Conservation (phyloP, 345 rosid species). For the Citropsis articulata region DNA sequence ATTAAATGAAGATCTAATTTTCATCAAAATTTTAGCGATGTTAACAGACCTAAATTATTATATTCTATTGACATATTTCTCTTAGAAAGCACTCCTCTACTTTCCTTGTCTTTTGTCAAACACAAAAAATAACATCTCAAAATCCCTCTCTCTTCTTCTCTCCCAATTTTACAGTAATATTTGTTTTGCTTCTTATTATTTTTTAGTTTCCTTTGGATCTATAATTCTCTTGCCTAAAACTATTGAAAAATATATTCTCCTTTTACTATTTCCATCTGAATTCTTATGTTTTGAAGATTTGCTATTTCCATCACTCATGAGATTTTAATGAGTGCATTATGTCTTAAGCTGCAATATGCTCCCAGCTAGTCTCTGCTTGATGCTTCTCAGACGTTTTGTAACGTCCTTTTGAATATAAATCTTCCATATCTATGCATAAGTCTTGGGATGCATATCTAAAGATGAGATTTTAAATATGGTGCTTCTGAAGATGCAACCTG, state of each 20-base stretch:
- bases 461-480: background rate
- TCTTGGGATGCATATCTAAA: background rate
- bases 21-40: background rate
- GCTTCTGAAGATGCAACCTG: background rate
- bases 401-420: background rate
- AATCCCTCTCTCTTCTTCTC: background rate
- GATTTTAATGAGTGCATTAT: background rate
- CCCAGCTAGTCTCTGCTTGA: background rate
- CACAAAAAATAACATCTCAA: background rate
- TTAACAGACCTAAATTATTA: background rate
- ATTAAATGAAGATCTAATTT: background rate
- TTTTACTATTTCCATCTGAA: background rate
- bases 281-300: background rate
- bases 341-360: background rate
- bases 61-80: background rate
- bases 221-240: background rate
- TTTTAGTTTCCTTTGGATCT: background rate
- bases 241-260: background rate
- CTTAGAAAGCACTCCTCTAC: background rate
- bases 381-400: background rate
- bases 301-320: background rate
- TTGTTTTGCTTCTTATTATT: background rate
- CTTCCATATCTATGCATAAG: background rate
- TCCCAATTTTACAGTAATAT: background rate
- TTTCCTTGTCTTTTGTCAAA: background rate